Conservation (phyloP, 768 basidiomycete genomes). For the Rubroboletus satanas region DNA sequence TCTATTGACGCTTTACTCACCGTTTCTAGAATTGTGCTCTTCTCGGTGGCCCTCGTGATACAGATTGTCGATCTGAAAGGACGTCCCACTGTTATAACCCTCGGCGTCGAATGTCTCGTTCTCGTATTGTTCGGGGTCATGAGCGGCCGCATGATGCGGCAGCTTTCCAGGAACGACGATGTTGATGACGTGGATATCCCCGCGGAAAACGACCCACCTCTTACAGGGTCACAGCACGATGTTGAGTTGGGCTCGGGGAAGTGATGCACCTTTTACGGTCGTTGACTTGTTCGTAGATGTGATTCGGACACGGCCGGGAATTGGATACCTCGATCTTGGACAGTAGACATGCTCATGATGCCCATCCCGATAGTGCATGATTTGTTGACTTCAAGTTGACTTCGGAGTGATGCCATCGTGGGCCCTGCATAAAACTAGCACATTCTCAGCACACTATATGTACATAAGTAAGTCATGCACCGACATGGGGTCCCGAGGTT, state of each 20-base stretch:
- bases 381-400: not conserved
- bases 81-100: not conserved
- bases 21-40: conserved; percentile 7
- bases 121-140: not conserved
- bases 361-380: not conserved
- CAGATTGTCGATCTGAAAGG: conserved; percentile 10
- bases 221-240: not conserved
- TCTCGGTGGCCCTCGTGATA: conserved; percentile 1
- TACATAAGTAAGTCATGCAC: too few relatives aligned
- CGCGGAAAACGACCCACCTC: not conserved
- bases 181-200: not conserved
- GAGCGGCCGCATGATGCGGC: not conserved
- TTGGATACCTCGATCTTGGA: too few relatives aligned
- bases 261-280: not conserved
- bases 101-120: conserved; percentile 8
- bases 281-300: not conserved
- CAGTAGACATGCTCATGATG: not conserved
- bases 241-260: not conserved
- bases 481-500: too few relatives aligned
- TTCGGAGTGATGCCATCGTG: too few relatives aligned
- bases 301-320: not conserved
- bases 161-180: not conserved
- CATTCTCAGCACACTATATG: too few relatives aligned
- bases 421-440: too few relatives aligned
- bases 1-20: not conserved